These are phyloP conservation scores for Rhododendron williamsianum DNA, from an alignment of 148 eudicot species.

Conservation along the genomic window DNA sequence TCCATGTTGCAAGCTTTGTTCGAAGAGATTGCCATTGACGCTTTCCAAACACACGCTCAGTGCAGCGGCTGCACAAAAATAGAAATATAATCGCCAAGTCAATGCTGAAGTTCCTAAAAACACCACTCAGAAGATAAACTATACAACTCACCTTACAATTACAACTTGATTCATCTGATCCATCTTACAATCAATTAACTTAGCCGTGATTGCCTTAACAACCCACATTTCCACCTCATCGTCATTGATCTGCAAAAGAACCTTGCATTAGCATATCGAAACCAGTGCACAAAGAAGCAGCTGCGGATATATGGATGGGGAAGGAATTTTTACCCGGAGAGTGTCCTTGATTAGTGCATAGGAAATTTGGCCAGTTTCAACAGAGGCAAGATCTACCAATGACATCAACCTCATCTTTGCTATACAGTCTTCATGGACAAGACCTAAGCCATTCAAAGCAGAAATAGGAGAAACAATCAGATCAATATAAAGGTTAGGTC, in stretches of 20 bases:
- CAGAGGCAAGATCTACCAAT: constrained; percentile 69
- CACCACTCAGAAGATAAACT: not conserved
- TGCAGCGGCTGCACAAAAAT: constrained; percentile 51
- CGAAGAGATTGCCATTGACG: constrained; percentile 75
- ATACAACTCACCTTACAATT: constrained; percentile 54
- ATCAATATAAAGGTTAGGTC: not conserved
- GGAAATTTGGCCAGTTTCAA: constrained; percentile 66
- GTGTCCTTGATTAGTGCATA: constrained; percentile 71
- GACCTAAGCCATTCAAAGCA: constrained; percentile 43
- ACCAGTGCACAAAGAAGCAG: not conserved
- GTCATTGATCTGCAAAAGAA: constrained; percentile 54
- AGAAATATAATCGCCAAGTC: not conserved
- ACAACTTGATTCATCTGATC: constrained; percentile 87
- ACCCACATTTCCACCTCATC: constrained; percentile 88
- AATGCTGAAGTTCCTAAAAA: not conserved
- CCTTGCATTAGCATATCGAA: not conserved
- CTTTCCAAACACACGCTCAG: constrained; percentile 78
- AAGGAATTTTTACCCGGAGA: constrained; percentile 47
- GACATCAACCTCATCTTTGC: constrained; percentile 88
- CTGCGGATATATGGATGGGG: not conserved
- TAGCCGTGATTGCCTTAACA: constrained; percentile 79
- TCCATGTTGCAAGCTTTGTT: constrained; percentile 75
- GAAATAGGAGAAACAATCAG: not conserved
- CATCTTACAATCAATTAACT: constrained; percentile 80
- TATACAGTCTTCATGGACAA: constrained; percentile 86